A percentile compares a stretch with the other conserved stretches of the same genome.
phyloP scores from a whole-genome alignment of 305 asterid genomes.

The Stenogyne calaminthoides region DNA sequence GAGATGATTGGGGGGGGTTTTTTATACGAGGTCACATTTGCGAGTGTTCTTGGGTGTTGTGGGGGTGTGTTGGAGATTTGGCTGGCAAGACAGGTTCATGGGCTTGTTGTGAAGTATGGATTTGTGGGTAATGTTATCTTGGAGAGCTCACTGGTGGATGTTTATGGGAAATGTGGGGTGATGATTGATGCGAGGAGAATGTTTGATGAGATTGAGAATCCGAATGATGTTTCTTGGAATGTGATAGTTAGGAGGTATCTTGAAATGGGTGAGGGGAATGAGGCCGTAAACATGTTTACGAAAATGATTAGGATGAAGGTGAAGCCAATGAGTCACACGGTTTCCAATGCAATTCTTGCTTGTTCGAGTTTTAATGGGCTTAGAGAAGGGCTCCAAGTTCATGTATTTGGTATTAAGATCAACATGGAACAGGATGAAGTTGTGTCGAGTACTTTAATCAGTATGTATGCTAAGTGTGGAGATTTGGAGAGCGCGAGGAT shows the following conservation, averaged over 20 bases:
- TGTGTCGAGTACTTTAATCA: slow-evolving; percentile 62
- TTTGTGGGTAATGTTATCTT: slow-evolving; percentile 65
- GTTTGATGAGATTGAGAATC: slow-evolving; percentile 69
- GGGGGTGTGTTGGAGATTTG: slow-evolving; percentile 48
- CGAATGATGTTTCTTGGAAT: slow-evolving; percentile 73
- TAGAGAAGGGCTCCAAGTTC: slow-evolving; percentile 63
- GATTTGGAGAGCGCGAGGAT: slow-evolving; percentile 56
- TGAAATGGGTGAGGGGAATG: slow-evolving; percentile 54
- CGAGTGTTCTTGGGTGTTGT: slow-evolving; percentile 63
- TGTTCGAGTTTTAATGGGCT: slow-evolving; percentile 55
- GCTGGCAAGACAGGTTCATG: slow-evolving; percentile 65
- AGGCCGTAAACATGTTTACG: slow-evolving; percentile 56
- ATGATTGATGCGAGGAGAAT: slow-evolving; percentile 67
- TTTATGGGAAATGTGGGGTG: slow-evolving; percentile 68
- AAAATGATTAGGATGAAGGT: slow-evolving; percentile 49
- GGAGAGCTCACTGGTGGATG: slow-evolving; percentile 78
- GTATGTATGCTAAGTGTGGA: slow-evolving; percentile 65
- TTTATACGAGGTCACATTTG: slow-evolving; percentile 74
- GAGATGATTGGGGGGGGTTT: slow-evolving; percentile 59
- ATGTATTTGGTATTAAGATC: slow-evolving; percentile 59
- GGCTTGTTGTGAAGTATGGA: slow-evolving; percentile 63
- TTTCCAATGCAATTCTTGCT: slow-evolving; percentile 76
- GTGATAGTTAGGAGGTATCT: slow-evolving; percentile 79
- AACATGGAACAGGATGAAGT: slow-evolving; percentile 53
- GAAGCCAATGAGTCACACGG: slow-evolving; percentile 64